Percentiles rank a stretch among this genome's conserved stretches.
These are phyloP conservation scores for Myriosclerotinia duriaeana DNA, from an alignment of 2,329 filamentous ascomycete genomes.

Conservation along the genomic window DNA sequence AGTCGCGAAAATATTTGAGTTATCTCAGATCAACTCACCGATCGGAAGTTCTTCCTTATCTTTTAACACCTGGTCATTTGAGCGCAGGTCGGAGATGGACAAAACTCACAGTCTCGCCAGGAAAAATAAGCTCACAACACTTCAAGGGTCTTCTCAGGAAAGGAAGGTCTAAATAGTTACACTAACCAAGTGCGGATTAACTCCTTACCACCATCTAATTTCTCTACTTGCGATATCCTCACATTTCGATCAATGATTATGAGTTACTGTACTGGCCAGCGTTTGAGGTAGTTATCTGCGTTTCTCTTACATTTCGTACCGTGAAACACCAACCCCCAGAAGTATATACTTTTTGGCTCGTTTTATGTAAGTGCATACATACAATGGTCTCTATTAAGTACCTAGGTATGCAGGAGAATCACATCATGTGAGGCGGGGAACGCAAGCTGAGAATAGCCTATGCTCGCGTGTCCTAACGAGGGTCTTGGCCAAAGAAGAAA, in stretches of 20 bases:
- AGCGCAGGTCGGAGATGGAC: slow-evolving; percentile 1
- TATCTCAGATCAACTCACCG: slow-evolving; percentile 3
- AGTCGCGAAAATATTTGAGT: neutral
- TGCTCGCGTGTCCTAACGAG: neutral
- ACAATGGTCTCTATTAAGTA: neutral
- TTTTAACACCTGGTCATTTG: neutral
- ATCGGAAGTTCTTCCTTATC: slow-evolving; percentile 3
- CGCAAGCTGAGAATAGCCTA: neutral
- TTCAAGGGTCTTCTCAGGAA: neutral
- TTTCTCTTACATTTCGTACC: neutral
- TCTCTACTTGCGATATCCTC: neutral
- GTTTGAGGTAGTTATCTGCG: slow-evolving; percentile 2
- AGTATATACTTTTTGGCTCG: neutral
- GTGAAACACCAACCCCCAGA: neutral
- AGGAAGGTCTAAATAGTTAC: slow-evolving; percentile 3
- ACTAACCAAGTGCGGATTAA: neutral
- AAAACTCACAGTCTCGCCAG: neutral
- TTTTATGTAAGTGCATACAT: slow-evolving; percentile 1
- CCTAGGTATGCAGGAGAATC: neutral
- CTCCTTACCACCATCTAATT: neutral
- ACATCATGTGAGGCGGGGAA: slow-evolving; percentile 5
- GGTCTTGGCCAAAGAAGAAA: slow-evolving; percentile 6
- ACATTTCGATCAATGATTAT: neutral
- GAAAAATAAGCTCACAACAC: neutral
- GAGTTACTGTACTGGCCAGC: no score